Evolutionary conservation across 2,329 filamentous ascomycete species (phyloP).

Genomic region (Aspergillus niger): DNA sequence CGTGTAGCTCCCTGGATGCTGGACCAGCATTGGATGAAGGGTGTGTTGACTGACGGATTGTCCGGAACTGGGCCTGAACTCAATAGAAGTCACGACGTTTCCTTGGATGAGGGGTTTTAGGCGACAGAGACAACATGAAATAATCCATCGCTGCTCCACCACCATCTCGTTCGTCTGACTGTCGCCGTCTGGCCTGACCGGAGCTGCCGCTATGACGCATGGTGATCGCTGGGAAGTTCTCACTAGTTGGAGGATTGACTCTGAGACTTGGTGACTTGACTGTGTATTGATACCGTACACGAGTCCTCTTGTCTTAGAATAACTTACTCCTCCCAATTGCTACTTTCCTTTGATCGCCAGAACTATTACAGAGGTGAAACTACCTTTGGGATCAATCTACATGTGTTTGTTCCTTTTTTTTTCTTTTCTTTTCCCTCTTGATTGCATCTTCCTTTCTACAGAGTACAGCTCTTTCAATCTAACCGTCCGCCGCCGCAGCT

Average conservation of each 20-base stretch:
- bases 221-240: not conserved
- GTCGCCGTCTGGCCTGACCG: not conserved
- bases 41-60: not conserved
- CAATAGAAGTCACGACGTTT: not conserved
- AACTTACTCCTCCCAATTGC: no score
- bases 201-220: conserved; percentile 8
- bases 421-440: not conserved
- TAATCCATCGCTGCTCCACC: no score
- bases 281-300: no score
- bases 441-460: not conserved
- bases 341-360: no score
- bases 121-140: not conserved
- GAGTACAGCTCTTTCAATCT: not conserved
- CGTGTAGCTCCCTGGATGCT: not conserved
- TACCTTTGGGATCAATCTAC: no score
- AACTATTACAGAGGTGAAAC: no score
- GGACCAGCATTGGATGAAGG: not conserved
- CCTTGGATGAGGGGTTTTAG: not conserved
- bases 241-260: not conserved
- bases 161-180: not conserved
- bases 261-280: no score
- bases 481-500: not conserved
- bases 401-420: no score
- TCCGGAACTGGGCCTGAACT: conserved; percentile 2
- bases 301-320: no score